Evolutionary conservation across 495 filamentous ascomycete genomes (phyloP).

Genomic region (Bacidia gigantensis): DNA sequence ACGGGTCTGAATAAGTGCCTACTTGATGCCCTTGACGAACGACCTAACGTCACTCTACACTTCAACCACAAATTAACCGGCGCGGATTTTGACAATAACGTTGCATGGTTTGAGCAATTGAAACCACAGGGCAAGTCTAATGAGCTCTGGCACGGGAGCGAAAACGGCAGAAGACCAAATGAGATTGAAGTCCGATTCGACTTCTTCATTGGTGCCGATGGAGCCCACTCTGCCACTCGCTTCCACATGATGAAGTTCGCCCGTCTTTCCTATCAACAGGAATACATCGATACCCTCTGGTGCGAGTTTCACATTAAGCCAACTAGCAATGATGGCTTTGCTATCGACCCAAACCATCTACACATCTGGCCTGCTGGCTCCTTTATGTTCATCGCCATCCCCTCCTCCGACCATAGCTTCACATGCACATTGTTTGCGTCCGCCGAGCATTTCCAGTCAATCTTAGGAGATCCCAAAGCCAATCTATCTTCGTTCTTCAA

Average conservation of each 20-base stretch:
- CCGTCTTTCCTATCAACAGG: conserved; percentile 79
- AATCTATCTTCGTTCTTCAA: conserved; percentile 60
- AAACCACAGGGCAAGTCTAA: conserved; percentile 21
- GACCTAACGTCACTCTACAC: conserved; percentile 76
- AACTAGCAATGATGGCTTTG: conserved; percentile 42
- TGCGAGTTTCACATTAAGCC: conserved; percentile 83
- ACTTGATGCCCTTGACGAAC: conserved; percentile 67
- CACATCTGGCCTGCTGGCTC: conserved; percentile 93
- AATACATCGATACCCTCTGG: conserved; percentile 95
- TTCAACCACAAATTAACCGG: conserved; percentile 88
- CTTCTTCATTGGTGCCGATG: conserved; percentile 88
- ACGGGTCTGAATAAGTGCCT: conserved; percentile 71
- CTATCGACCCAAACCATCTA: conserved; percentile 76
- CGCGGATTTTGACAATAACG: conserved; percentile 61
- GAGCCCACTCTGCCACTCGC: conserved; percentile 78
- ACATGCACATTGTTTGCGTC: conserved; percentile 91
- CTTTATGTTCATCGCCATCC: conserved; percentile 97
- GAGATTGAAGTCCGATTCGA: conserved; percentile 76
- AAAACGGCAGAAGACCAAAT: conserved; percentile 17
- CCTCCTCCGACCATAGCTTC: conserved; percentile 76
- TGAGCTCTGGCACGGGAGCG: conserved; percentile 16
- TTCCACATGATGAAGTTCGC: conserved; percentile 91
- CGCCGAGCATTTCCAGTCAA: conserved; percentile 35
- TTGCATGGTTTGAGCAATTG: conserved; percentile 75
- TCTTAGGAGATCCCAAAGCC: conserved; percentile 40